These are phyloP conservation scores for Bonia amplexicaulis DNA, from an alignment of 176 grass and related monocot species.

Conservation along the genomic window DNA sequence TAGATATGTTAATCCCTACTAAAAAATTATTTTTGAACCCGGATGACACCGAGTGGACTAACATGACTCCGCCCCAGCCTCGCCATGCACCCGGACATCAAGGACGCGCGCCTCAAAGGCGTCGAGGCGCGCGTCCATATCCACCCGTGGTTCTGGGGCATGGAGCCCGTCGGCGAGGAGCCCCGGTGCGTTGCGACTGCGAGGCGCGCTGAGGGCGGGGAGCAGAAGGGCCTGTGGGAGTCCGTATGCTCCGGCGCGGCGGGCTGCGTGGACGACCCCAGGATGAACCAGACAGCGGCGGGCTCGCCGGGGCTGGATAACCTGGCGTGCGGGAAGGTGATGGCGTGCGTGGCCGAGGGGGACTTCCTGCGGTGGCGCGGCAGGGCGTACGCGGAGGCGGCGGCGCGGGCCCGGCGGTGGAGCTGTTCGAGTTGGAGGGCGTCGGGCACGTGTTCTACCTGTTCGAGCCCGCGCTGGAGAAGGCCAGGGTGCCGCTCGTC, in stretches of 20 bases:
- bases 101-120: too few species aligned
- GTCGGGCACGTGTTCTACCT: conserved; percentile 51
- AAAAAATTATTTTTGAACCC: too few species aligned
- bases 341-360: conserved; percentile 44
- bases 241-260: conserved; percentile 43
- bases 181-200: background rate
- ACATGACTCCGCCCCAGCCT: background rate
- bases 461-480: conserved; percentile 29
- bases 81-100: conserved; percentile 21
- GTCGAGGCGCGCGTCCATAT: too few species aligned
- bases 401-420: conserved; percentile 19
- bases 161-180: conserved; percentile 29
- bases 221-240: conserved; percentile 46
- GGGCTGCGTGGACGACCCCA: conserved; percentile 36
- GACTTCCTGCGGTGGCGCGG: conserved; percentile 42
- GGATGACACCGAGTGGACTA: too few species aligned
- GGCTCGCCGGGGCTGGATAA: conserved; percentile 7
- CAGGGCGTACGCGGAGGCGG: conserved; percentile 39
- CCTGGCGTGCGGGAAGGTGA: conserved; percentile 38
- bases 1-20: too few species aligned
- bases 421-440: conserved; percentile 42
- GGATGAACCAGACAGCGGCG: conserved; percentile 44
- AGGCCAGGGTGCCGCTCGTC: conserved; percentile 41
- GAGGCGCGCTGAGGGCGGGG: background rate
- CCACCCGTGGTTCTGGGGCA: conserved; percentile 56